Evolutionary conservation across 116 monocot genomes (phyloP), one percentile per base, ranked within the genome.

Genomic region (Dioscorea cayenensis): DNA sequence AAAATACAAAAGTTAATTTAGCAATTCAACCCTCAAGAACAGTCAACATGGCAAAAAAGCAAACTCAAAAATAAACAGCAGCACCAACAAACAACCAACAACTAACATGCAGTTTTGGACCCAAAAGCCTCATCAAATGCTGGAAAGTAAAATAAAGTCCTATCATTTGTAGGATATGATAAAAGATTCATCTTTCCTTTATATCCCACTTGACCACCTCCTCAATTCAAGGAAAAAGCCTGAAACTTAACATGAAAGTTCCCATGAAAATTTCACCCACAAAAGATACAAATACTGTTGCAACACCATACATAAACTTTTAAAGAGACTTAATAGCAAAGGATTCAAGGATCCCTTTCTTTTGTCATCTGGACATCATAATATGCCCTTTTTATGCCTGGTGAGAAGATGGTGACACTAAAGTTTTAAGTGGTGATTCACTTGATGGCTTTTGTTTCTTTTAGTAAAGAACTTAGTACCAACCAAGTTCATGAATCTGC

Each of bases 351-450:
- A 10, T 20, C 13, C 27, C 63, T 73, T 63, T 69, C 36, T 29
- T 72, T 72, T 72, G 19, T 65, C 64, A 59, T 71, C 49, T n/a
- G 55, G 36, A 49, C 25, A 18, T 62, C 5, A 65, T 12, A 11
- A 49, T 32, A 32, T 70, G 38, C 58, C 49, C 77, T 43, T 43
- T 43, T 66, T 77, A 69, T 55, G 62, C 60, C 75, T 67, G 72
- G 78, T 81, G 84, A 81, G 37, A 60, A 62, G 68, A 74, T 60
- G 69, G 66, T 71, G 76, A 82, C 76, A 76, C 23, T 81, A 73
- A 81, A n/a, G 69, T 75, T 48, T 23, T 4, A 70, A 69, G 48
- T 77, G 36, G 55, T 71, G 72, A 67, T 66, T 75, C 52, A 68
- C 20, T 36, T 5, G 58, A 58, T 55, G 58, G 59, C 59, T 55